Percentiles rank a stretch among this genome's conserved stretches.
Evolutionary conservation across 2,329 filamentous ascomycete genomes (phyloP).

Genomic region (Monilinia aucupariae): DNA sequence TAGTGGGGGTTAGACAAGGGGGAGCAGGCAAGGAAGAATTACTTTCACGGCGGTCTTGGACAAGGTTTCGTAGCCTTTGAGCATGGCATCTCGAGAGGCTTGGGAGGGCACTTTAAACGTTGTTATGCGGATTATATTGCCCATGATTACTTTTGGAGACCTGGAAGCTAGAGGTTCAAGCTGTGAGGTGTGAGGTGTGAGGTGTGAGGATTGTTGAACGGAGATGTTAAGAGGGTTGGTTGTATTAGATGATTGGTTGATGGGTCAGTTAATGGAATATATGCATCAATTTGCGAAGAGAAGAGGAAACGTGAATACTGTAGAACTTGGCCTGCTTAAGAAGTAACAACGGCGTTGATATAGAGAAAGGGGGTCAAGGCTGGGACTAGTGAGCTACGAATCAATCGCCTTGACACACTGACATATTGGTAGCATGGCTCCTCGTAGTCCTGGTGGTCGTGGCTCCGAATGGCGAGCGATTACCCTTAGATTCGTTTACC

Average conservation of each 20-base stretch:
- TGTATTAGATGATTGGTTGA: not conserved
- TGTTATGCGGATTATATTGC: constrained; percentile 44
- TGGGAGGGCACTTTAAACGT: constrained; percentile 49
- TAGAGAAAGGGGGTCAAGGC: not conserved
- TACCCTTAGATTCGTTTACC: too few relatives aligned
- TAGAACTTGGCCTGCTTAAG: not conserved
- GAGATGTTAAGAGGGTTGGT: too few relatives aligned
- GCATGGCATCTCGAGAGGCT: constrained; percentile 39
- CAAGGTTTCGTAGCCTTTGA: constrained; percentile 37
- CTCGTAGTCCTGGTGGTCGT: too few relatives aligned
- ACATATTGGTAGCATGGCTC: too few relatives aligned
- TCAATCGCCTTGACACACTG: too few relatives aligned
- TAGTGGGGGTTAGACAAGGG: constrained; percentile 46
- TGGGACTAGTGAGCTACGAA: not conserved
- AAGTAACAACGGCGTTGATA: not conserved
- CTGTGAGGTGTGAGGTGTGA: not conserved
- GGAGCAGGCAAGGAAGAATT: not conserved
- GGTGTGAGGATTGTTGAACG: too few relatives aligned
- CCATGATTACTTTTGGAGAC: constrained; percentile 13
- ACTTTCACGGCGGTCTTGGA: constrained; percentile 42
- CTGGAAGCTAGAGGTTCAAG: constrained; percentile 25
- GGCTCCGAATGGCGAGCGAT: too few relatives aligned
- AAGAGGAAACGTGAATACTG: not conserved
- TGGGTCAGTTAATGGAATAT: not conserved
- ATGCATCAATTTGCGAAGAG: not conserved